Base-by-base conservation (phyloP, 2,329 filamentous ascomycete species). In the Colletotrichum sp. region DNA sequence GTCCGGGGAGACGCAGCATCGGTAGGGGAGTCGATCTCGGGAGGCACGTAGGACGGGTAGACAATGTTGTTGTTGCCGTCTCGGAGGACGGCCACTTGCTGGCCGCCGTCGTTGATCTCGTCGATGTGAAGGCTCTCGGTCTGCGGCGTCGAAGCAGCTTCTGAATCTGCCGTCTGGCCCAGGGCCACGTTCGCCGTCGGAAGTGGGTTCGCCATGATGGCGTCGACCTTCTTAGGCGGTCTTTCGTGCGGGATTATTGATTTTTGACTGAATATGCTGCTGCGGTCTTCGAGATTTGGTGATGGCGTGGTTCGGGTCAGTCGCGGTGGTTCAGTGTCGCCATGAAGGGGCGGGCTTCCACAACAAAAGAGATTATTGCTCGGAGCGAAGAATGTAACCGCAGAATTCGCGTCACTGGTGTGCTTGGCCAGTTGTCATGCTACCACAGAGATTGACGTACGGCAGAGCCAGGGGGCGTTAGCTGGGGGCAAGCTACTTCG, bases 31-130 rank as follows among this genome's bases (percentile, higher is more conserved):
- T 79, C 65, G 4, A 80, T 79, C 15, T 78, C 76, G 2, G 81
- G 83, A 7, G 84, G 84, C 4, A 86, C 81, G 8, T 78, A 77
- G 28, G 79, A 76, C 10, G 84, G 84, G 66, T 81, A 86, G 5
- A 79, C 80, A 28, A 85, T 75, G 36, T 80, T 74, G 38, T 82
- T 83, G 9, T 78, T 62, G 12, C 72, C 76, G 65, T 85, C 82
- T 71, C 81, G 80, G n/a, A 83, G 77, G 7, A 86, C 74, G 7
- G 80, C 82, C 30, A 78, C 78, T 2, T 72, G 68, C 6, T 81
- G 81, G 56, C 83, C 84, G 1, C 80, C 58, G 8, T 76, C 74
- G 18, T 72, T 26, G 12, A 78, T 76, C 21, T 79, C 80, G 28
- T 84, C 82, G 65, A 83, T 78, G 9, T 78, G 80, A 15, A 85